phyloP scores from a whole-genome alignment of 1,284 basidiomycete species.

The Gymnopus androsaceus region DNA sequence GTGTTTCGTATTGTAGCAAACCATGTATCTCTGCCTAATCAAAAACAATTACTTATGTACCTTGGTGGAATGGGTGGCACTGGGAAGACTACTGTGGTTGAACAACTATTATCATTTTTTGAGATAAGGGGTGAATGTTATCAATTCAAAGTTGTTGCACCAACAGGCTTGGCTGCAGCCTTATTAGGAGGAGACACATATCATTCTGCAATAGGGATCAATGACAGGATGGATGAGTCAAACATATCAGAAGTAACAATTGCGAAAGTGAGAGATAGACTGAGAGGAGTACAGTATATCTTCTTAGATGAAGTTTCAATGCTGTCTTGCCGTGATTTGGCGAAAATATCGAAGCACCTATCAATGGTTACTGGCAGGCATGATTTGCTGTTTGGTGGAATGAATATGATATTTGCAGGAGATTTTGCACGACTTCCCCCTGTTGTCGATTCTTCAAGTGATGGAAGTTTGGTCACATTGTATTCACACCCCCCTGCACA shows the following conservation, averaged over 20 bases:
- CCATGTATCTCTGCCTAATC: constrained; percentile 22
- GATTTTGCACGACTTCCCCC: constrained; percentile 33
- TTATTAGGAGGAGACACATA: constrained; percentile 31
- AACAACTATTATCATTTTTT: constrained; percentile 35
- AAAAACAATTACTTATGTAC: constrained; percentile 10
- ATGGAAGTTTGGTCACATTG: constrained; percentile 16
- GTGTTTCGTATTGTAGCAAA: constrained; percentile 30
- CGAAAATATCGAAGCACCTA: constrained; percentile 20
- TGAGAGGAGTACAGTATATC: constrained; percentile 27
- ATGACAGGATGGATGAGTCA: background rate
- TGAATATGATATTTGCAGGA: constrained; percentile 28
- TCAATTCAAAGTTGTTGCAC: constrained; percentile 34
- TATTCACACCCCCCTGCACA: constrained; percentile 1
- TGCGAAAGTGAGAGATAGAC: background rate
- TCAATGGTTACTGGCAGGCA: constrained; percentile 9
- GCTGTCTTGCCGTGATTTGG: constrained; percentile 25
- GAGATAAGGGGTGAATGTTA: constrained; percentile 23
- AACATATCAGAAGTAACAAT: background rate
- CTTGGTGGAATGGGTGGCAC: constrained; percentile 18
- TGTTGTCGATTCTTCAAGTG: constrained; percentile 23
- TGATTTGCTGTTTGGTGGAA: constrained; percentile 22
- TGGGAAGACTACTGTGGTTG: constrained; percentile 44
- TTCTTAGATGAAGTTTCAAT: constrained; percentile 34
- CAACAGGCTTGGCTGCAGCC: constrained; percentile 33
- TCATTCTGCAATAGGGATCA: constrained; percentile 29